Evolutionary conservation across 108 stramenopile genomes (phyloP).

Genomic region (Mediolabrus comicus): DNA sequence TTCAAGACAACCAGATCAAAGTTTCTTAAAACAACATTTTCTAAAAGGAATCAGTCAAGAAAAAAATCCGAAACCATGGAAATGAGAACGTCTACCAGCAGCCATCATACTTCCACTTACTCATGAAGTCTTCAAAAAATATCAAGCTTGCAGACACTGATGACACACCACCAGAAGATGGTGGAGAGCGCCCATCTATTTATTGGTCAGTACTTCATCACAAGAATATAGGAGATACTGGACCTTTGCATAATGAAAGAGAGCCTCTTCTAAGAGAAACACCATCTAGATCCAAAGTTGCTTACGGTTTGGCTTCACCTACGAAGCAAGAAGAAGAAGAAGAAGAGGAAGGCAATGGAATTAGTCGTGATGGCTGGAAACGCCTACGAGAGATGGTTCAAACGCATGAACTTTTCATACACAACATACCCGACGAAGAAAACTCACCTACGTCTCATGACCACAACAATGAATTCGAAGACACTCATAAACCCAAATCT

Average conservation of each 20-base stretch:
- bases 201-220: slow-evolving; percentile 25
- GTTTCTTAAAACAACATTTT: too few species aligned
- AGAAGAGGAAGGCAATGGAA: neutral
- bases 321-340: too few species aligned
- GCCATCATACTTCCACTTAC: too few species aligned
- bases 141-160: too few species aligned
- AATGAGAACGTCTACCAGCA: too few species aligned
- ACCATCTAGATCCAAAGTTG: neutral
- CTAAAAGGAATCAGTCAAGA: too few species aligned
- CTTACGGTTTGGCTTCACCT: neutral
- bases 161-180: too few species aligned
- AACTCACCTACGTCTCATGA: too few species aligned
- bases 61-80: too few species aligned
- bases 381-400: neutral
- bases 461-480: neutral
- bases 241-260: neutral
- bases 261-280: neutral
- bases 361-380: neutral
- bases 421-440: neutral
- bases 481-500: neutral
- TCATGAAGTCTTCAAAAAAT: too few species aligned
- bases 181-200: neutral
- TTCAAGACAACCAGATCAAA: too few species aligned
- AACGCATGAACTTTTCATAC: neutral
- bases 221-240: neutral